Evolutionary conservation across 2,329 filamentous ascomycete genomes (phyloP), one percentile per base, ranked within the genome.

Genomic region (Aspergillus glaucus): DNA sequence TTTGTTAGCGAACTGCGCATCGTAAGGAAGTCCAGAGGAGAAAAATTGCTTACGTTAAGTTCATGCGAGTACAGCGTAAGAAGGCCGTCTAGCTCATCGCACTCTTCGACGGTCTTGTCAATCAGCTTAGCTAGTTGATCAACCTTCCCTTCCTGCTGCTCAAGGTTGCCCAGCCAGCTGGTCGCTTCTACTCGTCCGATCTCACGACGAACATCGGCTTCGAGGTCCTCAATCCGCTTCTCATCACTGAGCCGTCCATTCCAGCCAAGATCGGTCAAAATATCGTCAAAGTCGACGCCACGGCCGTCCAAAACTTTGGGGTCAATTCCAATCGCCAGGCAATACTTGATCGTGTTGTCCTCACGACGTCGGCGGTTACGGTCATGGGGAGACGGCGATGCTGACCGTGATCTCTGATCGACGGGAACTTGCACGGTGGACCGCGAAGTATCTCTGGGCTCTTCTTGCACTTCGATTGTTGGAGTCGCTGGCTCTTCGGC

Each of bases 11-110:
- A 14, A 28, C 45, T 37, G 26, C 24, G n/a, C n/a, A 37, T 8
- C n/a, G 37, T 19, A 40, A 19, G 3, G n/a, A 40, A n/a, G 30
- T n/a, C 21, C 10, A 12, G 2, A 2, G 22, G 9, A 2, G 9
- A 15, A 12, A 5, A 1, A 9, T n/a, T 24, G 68, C 86, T 75
- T 78, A 92, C 88, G 60, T 88, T 89, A 53, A 98, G 77, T 68
- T 98, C 93, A 22, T 97, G 93, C 43, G 88, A 88, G 68, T 98
- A 98, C 30, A 98, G 73, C 0, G 93, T 98, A 46, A 98, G 75
- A 36, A 98, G 77, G 51, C 94, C 94, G 65, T 98, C 93, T 50
- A 98, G 76, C 71, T 97, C 92, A 60, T 98, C 94, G 62, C 93
- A 97, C 71, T 98, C 93, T 17, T 85, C 80, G 60, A 98, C 90